Percentiles rank a stretch among this genome's conserved stretches.
Evolutionary conservation across 208 protist species (phyloP).

Genomic region (Tritrichomonas foetus): DNA sequence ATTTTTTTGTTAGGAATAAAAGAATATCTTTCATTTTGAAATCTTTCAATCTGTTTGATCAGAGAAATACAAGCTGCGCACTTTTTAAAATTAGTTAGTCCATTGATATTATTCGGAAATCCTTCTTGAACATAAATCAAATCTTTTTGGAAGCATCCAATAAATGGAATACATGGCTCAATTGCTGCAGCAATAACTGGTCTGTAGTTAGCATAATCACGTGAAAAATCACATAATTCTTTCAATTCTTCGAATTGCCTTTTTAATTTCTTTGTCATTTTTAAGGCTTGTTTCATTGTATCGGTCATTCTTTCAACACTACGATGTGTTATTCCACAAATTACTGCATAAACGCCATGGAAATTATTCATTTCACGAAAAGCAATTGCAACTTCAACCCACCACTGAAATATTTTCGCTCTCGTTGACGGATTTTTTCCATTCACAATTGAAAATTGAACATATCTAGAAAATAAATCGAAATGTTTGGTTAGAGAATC

Average conservation of each 20-base stretch:
- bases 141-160: slow-evolving; percentile 30
- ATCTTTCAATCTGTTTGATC: not conserved
- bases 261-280: not conserved
- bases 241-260: not conserved
- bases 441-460: not conserved
- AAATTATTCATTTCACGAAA: not conserved
- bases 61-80: not conserved
- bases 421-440: not conserved
- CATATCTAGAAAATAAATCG: not conserved
- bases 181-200: not conserved
- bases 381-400: not conserved
- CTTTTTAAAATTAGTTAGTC: slow-evolving; percentile 24
- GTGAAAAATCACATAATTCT: not conserved
- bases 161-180: not conserved
- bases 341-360: not conserved
- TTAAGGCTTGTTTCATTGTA: not conserved
- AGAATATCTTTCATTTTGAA: not conserved
- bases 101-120: not conserved
- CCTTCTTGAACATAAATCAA: not conserved
- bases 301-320: not conserved
- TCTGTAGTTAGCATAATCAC: not conserved
- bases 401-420: not conserved
- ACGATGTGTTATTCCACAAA: not conserved
- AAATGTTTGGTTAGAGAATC: not conserved
- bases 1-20: not conserved